These are phyloP conservation scores for Cladosporium sp. DNA, from an alignment of 2,329 filamentous ascomycete genomes.

Conservation along the genomic window DNA sequence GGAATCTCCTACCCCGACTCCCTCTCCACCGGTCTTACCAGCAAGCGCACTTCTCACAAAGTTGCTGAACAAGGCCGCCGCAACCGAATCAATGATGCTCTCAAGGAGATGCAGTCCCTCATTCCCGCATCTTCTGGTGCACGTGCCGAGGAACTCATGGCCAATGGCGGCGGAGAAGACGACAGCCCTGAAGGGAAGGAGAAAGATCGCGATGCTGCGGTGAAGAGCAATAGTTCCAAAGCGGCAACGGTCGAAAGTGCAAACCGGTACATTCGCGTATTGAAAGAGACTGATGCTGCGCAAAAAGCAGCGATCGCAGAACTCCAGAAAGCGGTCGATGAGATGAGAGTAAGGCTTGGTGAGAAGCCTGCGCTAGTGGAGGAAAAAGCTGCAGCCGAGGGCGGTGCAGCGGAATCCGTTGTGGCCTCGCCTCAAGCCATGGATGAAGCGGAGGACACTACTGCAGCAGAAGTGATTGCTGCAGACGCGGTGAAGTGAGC, in stretches of 20 bases:
- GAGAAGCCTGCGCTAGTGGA: neutral
- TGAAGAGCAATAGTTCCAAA: constrained; percentile 74
- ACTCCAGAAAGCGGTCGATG: constrained; percentile 35
- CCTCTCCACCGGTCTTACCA: constrained; percentile 89
- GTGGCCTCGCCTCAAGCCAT: neutral
- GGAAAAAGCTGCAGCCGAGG: neutral
- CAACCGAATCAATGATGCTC: constrained; percentile 90
- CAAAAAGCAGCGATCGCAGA: constrained; percentile 26
- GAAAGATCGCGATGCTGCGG: constrained; percentile 41
- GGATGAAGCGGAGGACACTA: neutral
- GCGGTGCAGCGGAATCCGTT: neutral
- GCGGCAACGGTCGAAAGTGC: constrained; percentile 97
- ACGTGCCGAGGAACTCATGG: constrained; percentile 40
- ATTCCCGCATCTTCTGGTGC: constrained; percentile 61
- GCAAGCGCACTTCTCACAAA: constrained; percentile 96
- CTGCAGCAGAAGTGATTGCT: neutral
- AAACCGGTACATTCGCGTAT: constrained; percentile 92
- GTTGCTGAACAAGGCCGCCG: constrained; percentile 94
- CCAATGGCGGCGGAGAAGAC: constrained; percentile 48
- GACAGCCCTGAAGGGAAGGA: constrained; percentile 45
- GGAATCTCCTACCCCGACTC: constrained; percentile 77
- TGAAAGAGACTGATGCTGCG: constrained; percentile 57
- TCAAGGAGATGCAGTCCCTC: constrained; percentile 86
- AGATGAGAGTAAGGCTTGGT: constrained; percentile 32
- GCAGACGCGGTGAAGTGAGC: constrained; percentile 5